Evolutionary conservation across 2,329 filamentous ascomycete species (phyloP).

Genomic region (Botryosphaeria dothidea): DNA sequence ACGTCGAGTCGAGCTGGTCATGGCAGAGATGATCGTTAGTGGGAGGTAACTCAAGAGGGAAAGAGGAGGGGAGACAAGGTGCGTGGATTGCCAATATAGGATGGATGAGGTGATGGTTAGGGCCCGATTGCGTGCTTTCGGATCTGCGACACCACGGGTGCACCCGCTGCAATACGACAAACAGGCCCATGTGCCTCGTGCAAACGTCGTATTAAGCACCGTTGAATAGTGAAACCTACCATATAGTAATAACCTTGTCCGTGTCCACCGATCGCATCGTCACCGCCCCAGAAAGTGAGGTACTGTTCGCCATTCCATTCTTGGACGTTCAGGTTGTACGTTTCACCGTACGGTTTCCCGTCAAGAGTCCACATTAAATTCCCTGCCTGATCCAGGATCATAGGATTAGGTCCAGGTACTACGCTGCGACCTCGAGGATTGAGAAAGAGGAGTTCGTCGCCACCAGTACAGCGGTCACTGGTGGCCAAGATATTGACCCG

Average conservation of each 20-base stretch:
- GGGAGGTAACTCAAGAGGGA: background rate
- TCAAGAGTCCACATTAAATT: conserved; percentile 36
- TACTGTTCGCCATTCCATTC: conserved; percentile 36
- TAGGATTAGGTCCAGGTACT: conserved; percentile 30
- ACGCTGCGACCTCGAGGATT: conserved; percentile 20
- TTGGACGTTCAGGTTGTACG: conserved; percentile 33
- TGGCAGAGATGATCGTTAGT: background rate
- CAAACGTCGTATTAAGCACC: background rate
- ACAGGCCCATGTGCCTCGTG: conserved; percentile 21
- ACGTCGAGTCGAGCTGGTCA: conserved; percentile 22
- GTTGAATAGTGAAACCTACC: conserved; percentile 26
- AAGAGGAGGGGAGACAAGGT: background rate
- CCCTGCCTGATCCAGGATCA: conserved; percentile 36
- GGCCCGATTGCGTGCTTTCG: conserved; percentile 14
- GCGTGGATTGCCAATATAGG: background rate
- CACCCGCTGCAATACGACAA: conserved; percentile 19
- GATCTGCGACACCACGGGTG: conserved; percentile 8
- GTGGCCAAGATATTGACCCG: conserved; percentile 22
- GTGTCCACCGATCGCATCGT: conserved; percentile 32
- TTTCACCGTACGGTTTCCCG: conserved; percentile 25
- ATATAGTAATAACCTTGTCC: conserved; percentile 38
- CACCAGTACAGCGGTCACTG: conserved; percentile 14
- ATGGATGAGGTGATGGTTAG: conserved; percentile 4
- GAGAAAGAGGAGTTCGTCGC: conserved; percentile 21
- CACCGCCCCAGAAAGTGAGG: conserved; percentile 42